Base-by-base conservation (phyloP, 1,139 yeast genomes). In the Debaryomycetaceae sp. region DNA sequence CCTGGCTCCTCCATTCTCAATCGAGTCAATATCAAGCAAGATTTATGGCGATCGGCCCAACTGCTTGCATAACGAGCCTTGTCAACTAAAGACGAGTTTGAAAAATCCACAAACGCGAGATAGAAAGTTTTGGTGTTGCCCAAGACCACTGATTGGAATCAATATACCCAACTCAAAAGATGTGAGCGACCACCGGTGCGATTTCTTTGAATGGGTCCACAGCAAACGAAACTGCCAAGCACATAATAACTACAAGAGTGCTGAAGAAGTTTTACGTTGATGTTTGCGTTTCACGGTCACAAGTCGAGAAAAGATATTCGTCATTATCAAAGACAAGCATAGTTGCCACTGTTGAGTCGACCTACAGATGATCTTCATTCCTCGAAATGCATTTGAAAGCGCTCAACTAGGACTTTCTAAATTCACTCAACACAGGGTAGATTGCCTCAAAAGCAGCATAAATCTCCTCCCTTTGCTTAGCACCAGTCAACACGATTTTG, bases 401-500 rank as follows among this genome's bases (percentile, higher is more conserved):
- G n/a, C n/a, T n/a, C n/a, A n/a, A n/a, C 61, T 54, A 80, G 38
- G 80, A 78, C 64, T 91, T 91, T 58, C 97, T 80, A 70, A 91
- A 91, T 72, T 91, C 98, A 66, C 94, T 86, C 73, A 91, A 73
- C 61, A 91, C 98, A 32, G 98, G 98, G 61, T 91, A 91, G 38
- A 91, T 91, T 42, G 96, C 94, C 58, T 91, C 98, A 57, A 91
- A 91, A 4, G 98, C 98, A 45, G 89, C 95, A 58, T 91, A 91
- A 45, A 91, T 91, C 59, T 91, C 99, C 58, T 91, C 98, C 60
- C 99, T 83, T 61, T 91, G 97, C 59, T 91, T 91, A 19, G 99
- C 99, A 69, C 99, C 99, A 14, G 99, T 91, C 49, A 91, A 71
- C 37, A 91, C 99, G 62, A 91, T 91, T 61, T 93, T 91, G 27